These are phyloP conservation scores for Podospora pseudoanserina DNA, from an alignment of 495 filamentous ascomycete genomes.

Conservation along the genomic window DNA sequence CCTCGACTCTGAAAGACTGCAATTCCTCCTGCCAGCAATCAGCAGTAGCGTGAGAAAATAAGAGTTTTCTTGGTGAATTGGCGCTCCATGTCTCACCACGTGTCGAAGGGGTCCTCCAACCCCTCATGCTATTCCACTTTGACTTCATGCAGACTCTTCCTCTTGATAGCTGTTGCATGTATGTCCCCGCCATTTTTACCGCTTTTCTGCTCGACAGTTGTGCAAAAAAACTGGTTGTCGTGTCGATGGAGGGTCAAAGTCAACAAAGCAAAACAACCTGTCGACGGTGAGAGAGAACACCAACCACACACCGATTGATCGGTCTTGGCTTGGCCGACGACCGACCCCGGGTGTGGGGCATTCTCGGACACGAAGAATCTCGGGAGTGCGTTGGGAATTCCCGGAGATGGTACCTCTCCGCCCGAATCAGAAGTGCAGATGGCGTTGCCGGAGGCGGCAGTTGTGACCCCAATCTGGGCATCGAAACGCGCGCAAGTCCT, in stretches of 20 bases:
- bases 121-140: not conserved
- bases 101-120: not conserved
- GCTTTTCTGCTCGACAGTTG: slow-evolving; percentile 1
- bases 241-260: not conserved
- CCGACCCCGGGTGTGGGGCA: not conserved
- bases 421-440: slow-evolving; percentile 2
- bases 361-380: not conserved
- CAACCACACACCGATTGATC: not conserved
- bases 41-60: not conserved
- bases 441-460: not conserved
- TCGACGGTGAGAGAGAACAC: not conserved
- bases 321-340: not conserved
- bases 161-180: not conserved
- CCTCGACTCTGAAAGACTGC: not conserved
- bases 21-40: not conserved
- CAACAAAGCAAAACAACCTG: not conserved
- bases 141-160: not conserved
- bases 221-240: not conserved
- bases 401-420: not conserved
- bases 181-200: not conserved
- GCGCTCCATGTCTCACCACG: not conserved
- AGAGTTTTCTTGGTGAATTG: not conserved
- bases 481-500: not conserved
- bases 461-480: not conserved
- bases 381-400: not conserved